phyloP scores from a whole-genome alignment of 192 early-diverging fungal species.

The Backusella tarrabulga region DNA sequence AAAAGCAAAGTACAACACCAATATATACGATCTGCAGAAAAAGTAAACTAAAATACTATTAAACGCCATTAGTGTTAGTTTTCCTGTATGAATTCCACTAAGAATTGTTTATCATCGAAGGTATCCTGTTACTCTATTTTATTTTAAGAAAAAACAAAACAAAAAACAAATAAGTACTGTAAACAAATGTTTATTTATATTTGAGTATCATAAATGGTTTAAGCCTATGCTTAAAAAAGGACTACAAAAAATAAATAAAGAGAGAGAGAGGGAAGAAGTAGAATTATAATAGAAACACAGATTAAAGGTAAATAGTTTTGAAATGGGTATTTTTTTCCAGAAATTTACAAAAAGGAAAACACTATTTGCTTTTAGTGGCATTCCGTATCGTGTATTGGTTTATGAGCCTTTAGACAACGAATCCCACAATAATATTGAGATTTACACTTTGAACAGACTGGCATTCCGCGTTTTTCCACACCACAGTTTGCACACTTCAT shows the following conservation, averaged over 20 bases:
- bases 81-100: not conserved
- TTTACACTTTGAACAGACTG: conserved; percentile 33
- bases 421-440: conserved; percentile 25
- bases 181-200: conserved; percentile 9
- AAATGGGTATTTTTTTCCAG: conserved; percentile 5
- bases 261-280: not conserved
- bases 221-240: not conserved
- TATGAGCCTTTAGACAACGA: conserved; percentile 23
- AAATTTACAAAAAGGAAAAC: not conserved
- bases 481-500: conserved; percentile 24
- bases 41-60: not conserved
- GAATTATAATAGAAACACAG: conserved; percentile 1
- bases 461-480: conserved; percentile 33
- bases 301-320: conserved; percentile 1
- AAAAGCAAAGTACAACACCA: not conserved
- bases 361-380: conserved; percentile 6
- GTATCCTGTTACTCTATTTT: not conserved
- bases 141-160: conserved; percentile 1
- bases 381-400: conserved; percentile 15
- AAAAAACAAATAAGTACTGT: not conserved
- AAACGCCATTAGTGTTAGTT: not conserved
- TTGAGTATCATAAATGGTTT: not conserved
- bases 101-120: not conserved
- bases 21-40: not conserved
- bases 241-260: not conserved